These are phyloP conservation scores for cucumber (Cucumis sativus) DNA, from an alignment of 306 rosid genomes.

Conservation along the genomic window Cucumber_9930_V3 NC_026655.2:21421001-21421500, in stretches of 20 bases:
- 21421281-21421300: neutral
- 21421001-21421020: no score
- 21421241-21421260: neutral
- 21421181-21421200: neutral
- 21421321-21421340: no score
- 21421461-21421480: neutral
- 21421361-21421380: neutral
- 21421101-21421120: no score
- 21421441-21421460: neutral
- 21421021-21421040: neutral
- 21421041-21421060: neutral
- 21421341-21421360: neutral
- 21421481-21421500: neutral
- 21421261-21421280: neutral
- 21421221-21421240: neutral
- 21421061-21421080: neutral
- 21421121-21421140: neutral
- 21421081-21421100: neutral
- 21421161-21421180: neutral
- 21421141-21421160: neutral
- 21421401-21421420: neutral
- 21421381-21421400: neutral
- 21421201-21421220: neutral
- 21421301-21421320: no score
- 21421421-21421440: neutral